Conservation (phyloP, 129 eudicot species). For the Chrysanthemum seticuspe region DNA sequence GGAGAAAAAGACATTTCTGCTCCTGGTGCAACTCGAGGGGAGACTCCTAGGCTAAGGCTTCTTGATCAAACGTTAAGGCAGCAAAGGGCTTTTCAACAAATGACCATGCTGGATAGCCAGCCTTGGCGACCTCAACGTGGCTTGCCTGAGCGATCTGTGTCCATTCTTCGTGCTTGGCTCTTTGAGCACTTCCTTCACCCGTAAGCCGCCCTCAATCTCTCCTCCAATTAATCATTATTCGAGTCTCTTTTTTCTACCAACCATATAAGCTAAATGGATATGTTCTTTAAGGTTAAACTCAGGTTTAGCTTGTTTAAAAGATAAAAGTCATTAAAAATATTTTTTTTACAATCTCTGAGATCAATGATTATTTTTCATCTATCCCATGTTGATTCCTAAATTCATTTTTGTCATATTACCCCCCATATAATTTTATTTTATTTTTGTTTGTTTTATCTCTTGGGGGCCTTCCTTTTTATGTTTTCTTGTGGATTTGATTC, state of each 20-base stretch:
- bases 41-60: constrained; percentile 88
- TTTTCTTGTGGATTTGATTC: constrained; percentile 65
- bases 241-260: not conserved
- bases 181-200: constrained; percentile 99
- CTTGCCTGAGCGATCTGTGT: constrained; percentile 87
- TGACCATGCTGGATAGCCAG: constrained; percentile 84
- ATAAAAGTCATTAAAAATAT: not conserved
- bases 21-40: constrained; percentile 80
- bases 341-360: constrained; percentile 11
- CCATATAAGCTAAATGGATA: not conserved
- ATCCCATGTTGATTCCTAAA: constrained; percentile 49
- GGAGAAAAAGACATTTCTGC: constrained; percentile 73
- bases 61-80: constrained; percentile 91
- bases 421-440: constrained; percentile 9
- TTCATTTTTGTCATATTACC: constrained; percentile 36
- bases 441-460: constrained; percentile 17
- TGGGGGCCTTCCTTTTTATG: constrained; percentile 40
- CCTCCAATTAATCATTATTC: not conserved
- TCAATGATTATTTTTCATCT: constrained; percentile 43
- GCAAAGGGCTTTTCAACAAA: constrained; percentile 87
- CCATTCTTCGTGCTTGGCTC: constrained; percentile 98
- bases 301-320: constrained; percentile 6
- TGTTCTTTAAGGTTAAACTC: constrained; percentile 8
- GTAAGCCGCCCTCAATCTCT: constrained; percentile 36
- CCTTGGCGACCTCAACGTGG: constrained; percentile 99